These are phyloP conservation scores for Cucumis cinereus DNA, from an alignment of 306 rosid species.

Conservation along the genomic window DNA sequence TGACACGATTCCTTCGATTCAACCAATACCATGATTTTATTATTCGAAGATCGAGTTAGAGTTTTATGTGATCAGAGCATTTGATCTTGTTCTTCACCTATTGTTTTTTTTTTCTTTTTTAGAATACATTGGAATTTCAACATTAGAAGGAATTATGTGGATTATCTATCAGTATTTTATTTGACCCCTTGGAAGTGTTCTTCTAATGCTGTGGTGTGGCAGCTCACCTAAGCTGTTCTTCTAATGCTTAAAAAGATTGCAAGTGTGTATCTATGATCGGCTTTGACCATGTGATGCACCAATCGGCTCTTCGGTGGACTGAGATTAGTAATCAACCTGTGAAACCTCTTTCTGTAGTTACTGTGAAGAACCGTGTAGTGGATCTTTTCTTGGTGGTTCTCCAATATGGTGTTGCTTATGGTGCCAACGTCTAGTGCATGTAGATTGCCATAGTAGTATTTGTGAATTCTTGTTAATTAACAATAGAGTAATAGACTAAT, in stretches of 20 bases:
- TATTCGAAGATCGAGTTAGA: slow-evolving; percentile 36
- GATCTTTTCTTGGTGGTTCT: slow-evolving; percentile 91
- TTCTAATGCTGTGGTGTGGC: slow-evolving; percentile 96
- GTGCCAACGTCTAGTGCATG: slow-evolving; percentile 92
- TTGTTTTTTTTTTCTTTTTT: not conserved
- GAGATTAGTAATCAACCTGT: slow-evolving; percentile 76
- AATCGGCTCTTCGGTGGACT: slow-evolving; percentile 96
- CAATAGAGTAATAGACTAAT: too few species aligned
- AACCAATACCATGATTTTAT: not conserved
- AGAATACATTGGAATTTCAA: not conserved
- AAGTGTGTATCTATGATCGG: slow-evolving; percentile 90
- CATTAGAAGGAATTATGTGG: not conserved
- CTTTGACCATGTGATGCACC: slow-evolving; percentile 64
- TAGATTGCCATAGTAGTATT: slow-evolving; percentile 79
- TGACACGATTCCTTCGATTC: slow-evolving; percentile 7
- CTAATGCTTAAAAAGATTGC: slow-evolving; percentile 81
- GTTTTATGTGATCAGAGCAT: slow-evolving; percentile 22
- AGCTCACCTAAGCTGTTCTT: slow-evolving; percentile 74
- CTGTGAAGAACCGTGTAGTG: slow-evolving; percentile 94
- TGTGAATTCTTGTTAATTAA: too few species aligned
- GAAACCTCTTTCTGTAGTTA: slow-evolving; percentile 72
- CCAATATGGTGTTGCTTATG: slow-evolving; percentile 98
- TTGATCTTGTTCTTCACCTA: slow-evolving; percentile 20
- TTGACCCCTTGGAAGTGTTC: not conserved
- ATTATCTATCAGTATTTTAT: not conserved